Conservation (phyloP, 1,284 basidiomycete species). For the Microbotryomycetes sp. region DNA sequence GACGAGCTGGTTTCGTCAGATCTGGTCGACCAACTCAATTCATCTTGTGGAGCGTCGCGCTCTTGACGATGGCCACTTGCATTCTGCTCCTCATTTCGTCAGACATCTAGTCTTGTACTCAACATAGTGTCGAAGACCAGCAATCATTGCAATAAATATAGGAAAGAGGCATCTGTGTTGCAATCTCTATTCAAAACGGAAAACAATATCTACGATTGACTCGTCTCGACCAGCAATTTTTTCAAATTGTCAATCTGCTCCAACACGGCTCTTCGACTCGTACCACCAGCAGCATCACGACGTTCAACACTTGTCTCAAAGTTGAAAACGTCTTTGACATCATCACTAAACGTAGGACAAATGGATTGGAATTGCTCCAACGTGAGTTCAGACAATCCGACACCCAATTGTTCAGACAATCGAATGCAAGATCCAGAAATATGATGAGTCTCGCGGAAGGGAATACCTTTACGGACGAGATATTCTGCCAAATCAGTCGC, state of each 20-base stretch:
- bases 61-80: constrained; percentile 16
- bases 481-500: constrained; percentile 97
- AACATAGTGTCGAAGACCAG: not conserved
- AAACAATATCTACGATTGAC: not conserved
- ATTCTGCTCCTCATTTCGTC: constrained; percentile 17
- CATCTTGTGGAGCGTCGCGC: constrained; percentile 8
- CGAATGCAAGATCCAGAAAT: constrained; percentile 94
- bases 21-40: constrained; percentile 5
- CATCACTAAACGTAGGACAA: constrained; percentile 70
- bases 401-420: constrained; percentile 74
- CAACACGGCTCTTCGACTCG: constrained; percentile 74
- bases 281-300: constrained; percentile 83
- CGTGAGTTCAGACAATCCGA: constrained; percentile 72
- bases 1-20: constrained; percentile 22
- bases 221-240: constrained; percentile 14
- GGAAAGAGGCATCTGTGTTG: no score
- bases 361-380: constrained; percentile 71
- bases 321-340: constrained; percentile 69
- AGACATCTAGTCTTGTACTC: not conserved
- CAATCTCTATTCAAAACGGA: not conserved
- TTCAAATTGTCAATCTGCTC: constrained; percentile 58
- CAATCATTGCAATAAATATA: no score
- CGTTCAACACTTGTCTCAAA: constrained; percentile 95
- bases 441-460: constrained; percentile 98
- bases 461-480: constrained; percentile 89